Base-by-base conservation (phyloP, 1,284 basidiomycete genomes). In the Microbotryum lychnidis-dioicae region DNA sequence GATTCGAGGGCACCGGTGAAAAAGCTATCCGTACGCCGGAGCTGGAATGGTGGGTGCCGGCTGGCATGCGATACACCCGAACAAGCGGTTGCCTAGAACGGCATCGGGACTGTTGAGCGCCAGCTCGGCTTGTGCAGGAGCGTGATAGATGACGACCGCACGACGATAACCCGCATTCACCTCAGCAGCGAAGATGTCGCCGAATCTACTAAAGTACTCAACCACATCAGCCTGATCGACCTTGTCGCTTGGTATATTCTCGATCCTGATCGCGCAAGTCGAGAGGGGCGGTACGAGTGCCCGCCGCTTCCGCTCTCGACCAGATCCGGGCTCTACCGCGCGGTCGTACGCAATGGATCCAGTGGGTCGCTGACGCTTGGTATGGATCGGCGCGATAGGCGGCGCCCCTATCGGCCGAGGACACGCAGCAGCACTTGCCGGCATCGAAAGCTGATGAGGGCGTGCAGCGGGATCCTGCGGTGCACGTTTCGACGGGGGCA, bases 21-120 rank as follows among this genome's bases (percentile, higher is more conserved):
- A 12, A 12, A 16, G 14, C 37, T 16, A 10, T 12, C 12, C 14
- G 12, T 42, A 16, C 37, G 12, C 6, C 16, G 37, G 12, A 14
- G 37, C 10, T 16, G 14, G 16, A 16, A 16, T 2, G 16, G 37
- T 42, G 37, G 37, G 16, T 42, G 10, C 12, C 37, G 37, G 37
- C 4, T 42, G 8, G 47, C 6, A 49, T 6, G 16, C 60, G 52
- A 23, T 58, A 59, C 2, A 93, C 81, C 75, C 94, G 96, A 69
- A 97, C 91, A 73, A 97, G 48, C 93, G 84, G 70, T 92, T 93
- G 20, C 85, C 85, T 73, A 97, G 96, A 29, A 97, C 87, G 20
- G 91, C 91, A 64, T 94, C 91, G 73, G 94, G 89, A 29, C 84
- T 86, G 74, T 87, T 89, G 87, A 93, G 92, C 0, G 93, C 93